Base-by-base conservation (phyloP, 2,329 filamentous ascomycete genomes). In the Penicillium sp. region DNA sequence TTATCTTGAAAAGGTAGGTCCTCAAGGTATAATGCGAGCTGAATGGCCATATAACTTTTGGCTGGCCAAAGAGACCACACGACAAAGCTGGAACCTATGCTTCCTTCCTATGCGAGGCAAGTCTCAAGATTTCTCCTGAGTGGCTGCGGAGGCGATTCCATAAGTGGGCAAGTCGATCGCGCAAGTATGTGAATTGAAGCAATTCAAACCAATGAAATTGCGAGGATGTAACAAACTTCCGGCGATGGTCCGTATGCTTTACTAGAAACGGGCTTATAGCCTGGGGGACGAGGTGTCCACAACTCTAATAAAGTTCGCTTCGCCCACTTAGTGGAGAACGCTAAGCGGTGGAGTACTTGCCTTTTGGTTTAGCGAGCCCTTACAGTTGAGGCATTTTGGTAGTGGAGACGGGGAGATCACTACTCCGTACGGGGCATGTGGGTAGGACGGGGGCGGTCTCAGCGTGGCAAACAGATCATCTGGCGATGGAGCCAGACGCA, bases 371-470 rank as follows among this genome's bases (percentile, higher is more conserved):
- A 43, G 40, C 40, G 37, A 43, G 16, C 24, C 31, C 23, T 60
- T 46, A 31, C 36, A 19, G 28, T 51, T 58, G 58, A 59, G 58
- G 54, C 28, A 61, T 61, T 63, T 64, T 57, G 51, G 23, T 21
- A 16, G 55, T 57, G 58, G 58, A 47, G 44, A 48, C 48, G 16
- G 18, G 56, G 47, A 52, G 51, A 63, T 64, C 61, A 24, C 29
- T 64, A 56, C 56, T 60, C 42, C 47, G 40, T 59, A 54, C 43
- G 55, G 55, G 54, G 24, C 13, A 24, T 18, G 43, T 52, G 47
- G 54, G 42, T 36, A n/a, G 21, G 42, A 45, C 26, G 28, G 29
- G 18, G 29, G 48, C 29, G 44, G 19, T 40, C 45, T 55, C 52
- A 58, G 52, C 40, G 55, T 58, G 55, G 55, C 55, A 47, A 57